Evolutionary conservation across 2,329 filamentous ascomycete species (phyloP).

Genomic region (Aspergillus unguis): DNA sequence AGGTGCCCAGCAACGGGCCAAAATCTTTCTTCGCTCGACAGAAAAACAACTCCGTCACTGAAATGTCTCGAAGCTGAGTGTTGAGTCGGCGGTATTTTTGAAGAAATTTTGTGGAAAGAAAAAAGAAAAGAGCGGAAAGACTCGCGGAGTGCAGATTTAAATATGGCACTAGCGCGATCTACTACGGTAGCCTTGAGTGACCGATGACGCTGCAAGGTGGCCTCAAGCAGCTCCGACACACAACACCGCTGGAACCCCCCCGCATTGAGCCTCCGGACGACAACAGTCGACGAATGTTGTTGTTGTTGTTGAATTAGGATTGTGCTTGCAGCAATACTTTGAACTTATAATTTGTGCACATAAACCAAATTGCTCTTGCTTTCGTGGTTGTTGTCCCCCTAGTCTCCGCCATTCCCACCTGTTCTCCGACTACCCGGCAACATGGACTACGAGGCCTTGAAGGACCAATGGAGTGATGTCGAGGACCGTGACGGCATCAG

Average conservation of each 20-base stretch:
- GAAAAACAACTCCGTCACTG: constrained; percentile 61
- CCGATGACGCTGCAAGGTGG: constrained; percentile 46
- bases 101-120: constrained; percentile 40
- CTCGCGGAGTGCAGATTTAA: constrained; percentile 27
- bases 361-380: constrained; percentile 17
- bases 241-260: constrained; percentile 33
- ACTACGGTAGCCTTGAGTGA: constrained; percentile 33
- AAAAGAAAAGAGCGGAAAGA: constrained; percentile 33
- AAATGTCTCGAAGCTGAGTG: constrained; percentile 49
- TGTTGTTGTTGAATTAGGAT: constrained; percentile 28
- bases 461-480: constrained; percentile 94
- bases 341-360: constrained; percentile 21
- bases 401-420: constrained; percentile 20
- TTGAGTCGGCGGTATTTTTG: constrained; percentile 49
- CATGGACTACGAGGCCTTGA: constrained; percentile 91
- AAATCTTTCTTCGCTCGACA: constrained; percentile 63
- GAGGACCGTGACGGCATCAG: constrained; percentile 95
- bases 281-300: constrained; percentile 28
- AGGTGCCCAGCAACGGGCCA: constrained; percentile 70
- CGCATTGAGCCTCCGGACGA: constrained; percentile 28
- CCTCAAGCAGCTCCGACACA: constrained; percentile 39
- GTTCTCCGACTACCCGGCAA: constrained; percentile 25
- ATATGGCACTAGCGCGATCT: constrained; percentile 21
- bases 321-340: constrained; percentile 28
- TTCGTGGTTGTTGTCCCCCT: constrained; percentile 15